Evolutionary conservation across 2,329 filamentous ascomycete species (phyloP).

Genomic region (Cladosporium cucumerinum): DNA sequence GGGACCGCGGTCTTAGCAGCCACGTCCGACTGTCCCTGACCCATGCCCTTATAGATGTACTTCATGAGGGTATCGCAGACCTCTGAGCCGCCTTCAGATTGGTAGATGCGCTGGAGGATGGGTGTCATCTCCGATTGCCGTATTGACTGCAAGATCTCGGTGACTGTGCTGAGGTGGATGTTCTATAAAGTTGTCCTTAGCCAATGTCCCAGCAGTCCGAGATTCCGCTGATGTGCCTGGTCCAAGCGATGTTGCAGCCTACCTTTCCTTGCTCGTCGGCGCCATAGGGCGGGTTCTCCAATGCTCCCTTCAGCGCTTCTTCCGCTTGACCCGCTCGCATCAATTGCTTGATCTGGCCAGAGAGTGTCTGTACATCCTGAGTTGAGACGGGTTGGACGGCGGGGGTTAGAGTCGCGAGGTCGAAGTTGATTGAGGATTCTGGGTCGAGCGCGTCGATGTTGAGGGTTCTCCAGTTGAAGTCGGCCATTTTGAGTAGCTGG

Average conservation of each 20-base stretch:
- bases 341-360: slow-evolving; percentile 80
- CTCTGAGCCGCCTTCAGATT: slow-evolving; percentile 74
- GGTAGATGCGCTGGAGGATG: slow-evolving; percentile 77
- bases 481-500: slow-evolving; percentile 36
- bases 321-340: slow-evolving; percentile 82
- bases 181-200: slow-evolving; percentile 54
- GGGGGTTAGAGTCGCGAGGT: slow-evolving; percentile 77
- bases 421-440: slow-evolving; percentile 88
- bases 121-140: slow-evolving; percentile 94
- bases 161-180: slow-evolving; percentile 78
- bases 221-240: not conserved
- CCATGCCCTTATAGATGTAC: slow-evolving; percentile 95
- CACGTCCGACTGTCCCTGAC: slow-evolving; percentile 34
- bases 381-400: slow-evolving; percentile 71
- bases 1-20: slow-evolving; percentile 55
- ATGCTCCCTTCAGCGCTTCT: slow-evolving; percentile 76
- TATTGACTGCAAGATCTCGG: slow-evolving; percentile 93
- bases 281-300: slow-evolving; percentile 78
- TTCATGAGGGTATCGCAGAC: slow-evolving; percentile 93
- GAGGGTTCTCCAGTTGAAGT: slow-evolving; percentile 76
- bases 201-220: slow-evolving; percentile 27
- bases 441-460: slow-evolving; percentile 90
- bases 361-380: slow-evolving; percentile 72
- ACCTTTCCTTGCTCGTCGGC: slow-evolving; percentile 54
- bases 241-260: slow-evolving; percentile 13